Percentiles rank a stretch among this genome's conserved stretches.
Conservation (phyloP, 371 early-diverging fungal genomes). For the Actinomortierella ambigua region DNA sequence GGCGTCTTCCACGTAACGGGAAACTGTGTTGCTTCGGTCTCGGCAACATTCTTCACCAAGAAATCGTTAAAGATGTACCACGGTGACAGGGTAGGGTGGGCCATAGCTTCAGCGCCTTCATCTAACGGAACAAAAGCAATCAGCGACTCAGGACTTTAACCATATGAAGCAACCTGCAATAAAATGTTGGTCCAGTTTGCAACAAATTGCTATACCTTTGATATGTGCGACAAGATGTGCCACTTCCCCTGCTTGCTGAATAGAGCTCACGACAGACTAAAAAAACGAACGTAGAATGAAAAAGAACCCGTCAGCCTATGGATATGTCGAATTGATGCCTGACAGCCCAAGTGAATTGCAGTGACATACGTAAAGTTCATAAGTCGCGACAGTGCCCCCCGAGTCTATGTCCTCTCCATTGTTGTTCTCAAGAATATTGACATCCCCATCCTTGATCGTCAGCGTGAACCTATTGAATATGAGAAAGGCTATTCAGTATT, state of each 20-base stretch:
- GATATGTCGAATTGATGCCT: too few species aligned
- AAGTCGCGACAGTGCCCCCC: too few species aligned
- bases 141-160: conserved; percentile 5
- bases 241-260: conserved; percentile 63
- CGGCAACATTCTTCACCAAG: conserved; percentile 76
- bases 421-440: conserved; percentile 31
- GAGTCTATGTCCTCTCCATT: too few species aligned
- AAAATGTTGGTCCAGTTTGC: too few species aligned
- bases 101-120: conserved; percentile 12
- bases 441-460: conserved; percentile 37
- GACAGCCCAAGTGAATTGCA: too few species aligned
- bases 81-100: conserved; percentile 33
- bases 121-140: conserved; percentile 44
- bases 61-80: conserved; percentile 97
- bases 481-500: too few species aligned
- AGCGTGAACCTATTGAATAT: conserved; percentile 21
- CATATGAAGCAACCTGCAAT: background rate
- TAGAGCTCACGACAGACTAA: conserved; percentile 71
- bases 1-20: conserved; percentile 83
- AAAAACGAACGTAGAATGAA: background rate
- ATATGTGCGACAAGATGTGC: conserved; percentile 80
- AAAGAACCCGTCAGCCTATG: background rate
- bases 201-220: conserved; percentile 50
- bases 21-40: conserved; percentile 71
- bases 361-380: too few species aligned